Evolutionary conservation across 192 early-diverging fungal genomes (phyloP), one percentile per base, ranked within the genome.

Genomic region (Irineochytrium annulatum): DNA sequence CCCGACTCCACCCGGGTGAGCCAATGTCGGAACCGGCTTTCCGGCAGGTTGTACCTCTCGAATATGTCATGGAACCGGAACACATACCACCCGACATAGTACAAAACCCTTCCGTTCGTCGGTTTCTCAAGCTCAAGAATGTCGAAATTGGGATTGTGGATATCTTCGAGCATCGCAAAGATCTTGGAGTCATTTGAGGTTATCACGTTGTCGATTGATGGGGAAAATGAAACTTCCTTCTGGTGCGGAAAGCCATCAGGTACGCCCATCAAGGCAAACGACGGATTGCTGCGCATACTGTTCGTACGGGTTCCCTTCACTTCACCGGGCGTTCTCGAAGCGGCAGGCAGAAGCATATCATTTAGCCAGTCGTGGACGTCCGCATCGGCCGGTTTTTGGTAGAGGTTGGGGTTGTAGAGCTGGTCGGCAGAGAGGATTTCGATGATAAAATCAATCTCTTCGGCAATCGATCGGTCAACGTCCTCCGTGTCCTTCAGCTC

Each of bases 341-440:
- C 46, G 26, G 46, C 46, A 49, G 61, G 28, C 51, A 69, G 32
- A 1, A 75, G 62, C 73, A 75, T 75, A 19, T 51, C 41, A 14
- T 68, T 72, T 34, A 75, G 34, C 73, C 73, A 75, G 27, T 72
- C 73, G 28, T 73, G 60, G 3, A 75, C 73, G 59, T 75, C 73
- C 32, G 69, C 55, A 57, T 75, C 73, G 1, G 34, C 64, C 1
- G 66, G 32, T 19, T 72, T 67, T 43, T 75, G 58, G 51, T 57
- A 63, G 24, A 75, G 35, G 34, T 75, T 57, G n/a, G 69, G 69
- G 14, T 63, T 74, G 56, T 69, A 75, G n/a, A 75, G 51, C 52
- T 75, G 70, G 52, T 72, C 73, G 6, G 69, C 67, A 29, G 67
- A 31, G 6, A 75, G 56, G 4, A 73, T 31, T 16, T 34, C 52